A percentile compares a stretch with the other conserved stretches of the same genome.
Conservation (phyloP, 140 eudicot species). For the Oenanthe javanica region DNA sequence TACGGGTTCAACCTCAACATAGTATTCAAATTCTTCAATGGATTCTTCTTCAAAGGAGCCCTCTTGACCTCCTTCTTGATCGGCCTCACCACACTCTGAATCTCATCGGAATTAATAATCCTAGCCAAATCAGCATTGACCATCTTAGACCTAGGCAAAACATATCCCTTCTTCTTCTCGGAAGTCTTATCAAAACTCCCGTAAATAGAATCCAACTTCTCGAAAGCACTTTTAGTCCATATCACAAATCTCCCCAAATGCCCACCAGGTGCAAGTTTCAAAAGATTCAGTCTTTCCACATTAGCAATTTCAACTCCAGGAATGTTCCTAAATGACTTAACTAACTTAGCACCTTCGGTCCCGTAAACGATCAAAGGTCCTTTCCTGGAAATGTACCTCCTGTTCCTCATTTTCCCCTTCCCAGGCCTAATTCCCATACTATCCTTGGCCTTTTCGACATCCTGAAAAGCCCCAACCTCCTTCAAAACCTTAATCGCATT, state of each 20-base stretch:
- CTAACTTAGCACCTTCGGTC: constrained; percentile 70
- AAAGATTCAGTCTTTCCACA: constrained; percentile 55
- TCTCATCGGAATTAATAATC: constrained; percentile 81
- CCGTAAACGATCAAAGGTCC: constrained; percentile 52
- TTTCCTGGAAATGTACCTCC: constrained; percentile 41
- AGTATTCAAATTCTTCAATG: constrained; percentile 5
- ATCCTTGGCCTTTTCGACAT: constrained; percentile 84
- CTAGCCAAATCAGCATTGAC: constrained; percentile 81
- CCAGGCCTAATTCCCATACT: constrained; percentile 66
- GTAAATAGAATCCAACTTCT: constrained; percentile 78
- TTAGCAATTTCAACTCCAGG: constrained; percentile 77
- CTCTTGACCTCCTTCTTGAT: constrained; percentile 18
- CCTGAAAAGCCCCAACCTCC: constrained; percentile 64
- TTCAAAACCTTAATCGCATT: constrained; percentile 53
- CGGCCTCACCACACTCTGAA: constrained; percentile 61
- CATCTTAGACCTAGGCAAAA: constrained; percentile 88
- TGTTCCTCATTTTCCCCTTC: constrained; percentile 75
- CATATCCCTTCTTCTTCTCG: constrained; percentile 58
- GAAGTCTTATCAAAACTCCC: constrained; percentile 71
- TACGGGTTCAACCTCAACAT: constrained; percentile 10
- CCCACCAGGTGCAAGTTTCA: constrained; percentile 89
- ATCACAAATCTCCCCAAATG: constrained; percentile 76
- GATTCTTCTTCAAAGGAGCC: constrained; percentile 1
- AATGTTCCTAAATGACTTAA: constrained; percentile 74
- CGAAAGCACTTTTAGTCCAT: constrained; percentile 88